Conservation (phyloP, 352 stramenopile genomes). For the Globisporangium recalcitrans region DNA sequence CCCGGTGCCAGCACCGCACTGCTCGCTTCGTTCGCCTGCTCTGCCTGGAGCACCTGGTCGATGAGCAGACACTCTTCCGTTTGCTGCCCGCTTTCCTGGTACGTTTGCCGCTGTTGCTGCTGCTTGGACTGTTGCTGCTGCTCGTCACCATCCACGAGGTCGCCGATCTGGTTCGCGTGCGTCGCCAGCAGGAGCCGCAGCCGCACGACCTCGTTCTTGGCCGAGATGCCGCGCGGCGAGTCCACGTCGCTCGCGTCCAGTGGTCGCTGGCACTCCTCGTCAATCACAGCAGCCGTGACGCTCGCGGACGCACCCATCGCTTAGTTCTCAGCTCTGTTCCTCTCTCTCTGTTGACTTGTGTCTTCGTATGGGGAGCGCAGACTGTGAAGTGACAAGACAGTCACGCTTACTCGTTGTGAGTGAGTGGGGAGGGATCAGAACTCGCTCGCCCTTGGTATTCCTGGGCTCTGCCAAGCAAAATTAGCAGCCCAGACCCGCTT, state of each 20-base stretch:
- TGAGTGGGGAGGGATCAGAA: background rate
- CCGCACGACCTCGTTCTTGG: slow-evolving; percentile 21
- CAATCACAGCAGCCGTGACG: slow-evolving; percentile 4
- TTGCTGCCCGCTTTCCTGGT: slow-evolving; percentile 2
- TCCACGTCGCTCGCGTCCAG: slow-evolving; percentile 25
- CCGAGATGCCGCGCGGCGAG: slow-evolving; percentile 15
- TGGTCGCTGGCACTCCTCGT: slow-evolving; percentile 13
- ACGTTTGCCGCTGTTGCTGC: background rate
- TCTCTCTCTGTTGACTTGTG: background rate
- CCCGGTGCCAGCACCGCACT: slow-evolving; percentile 12
- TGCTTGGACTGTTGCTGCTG: too few relatives aligned
- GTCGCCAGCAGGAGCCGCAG: slow-evolving; percentile 12
- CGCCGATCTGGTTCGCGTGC: background rate
- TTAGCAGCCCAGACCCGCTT: background rate
- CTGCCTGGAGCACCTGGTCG: background rate
- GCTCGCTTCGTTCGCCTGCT: background rate
- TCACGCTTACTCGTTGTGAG: background rate
- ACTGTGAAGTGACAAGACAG: background rate
- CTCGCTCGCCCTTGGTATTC: background rate
- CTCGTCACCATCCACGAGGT: background rate
- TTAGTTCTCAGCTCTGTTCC: background rate
- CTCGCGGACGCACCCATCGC: slow-evolving; percentile 16
- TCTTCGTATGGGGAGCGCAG: too few relatives aligned
- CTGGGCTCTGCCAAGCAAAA: background rate
- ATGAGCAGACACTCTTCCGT: background rate